Conservation (phyloP, 345 rosid genomes). For the Fremontodendron californicum region DNA sequence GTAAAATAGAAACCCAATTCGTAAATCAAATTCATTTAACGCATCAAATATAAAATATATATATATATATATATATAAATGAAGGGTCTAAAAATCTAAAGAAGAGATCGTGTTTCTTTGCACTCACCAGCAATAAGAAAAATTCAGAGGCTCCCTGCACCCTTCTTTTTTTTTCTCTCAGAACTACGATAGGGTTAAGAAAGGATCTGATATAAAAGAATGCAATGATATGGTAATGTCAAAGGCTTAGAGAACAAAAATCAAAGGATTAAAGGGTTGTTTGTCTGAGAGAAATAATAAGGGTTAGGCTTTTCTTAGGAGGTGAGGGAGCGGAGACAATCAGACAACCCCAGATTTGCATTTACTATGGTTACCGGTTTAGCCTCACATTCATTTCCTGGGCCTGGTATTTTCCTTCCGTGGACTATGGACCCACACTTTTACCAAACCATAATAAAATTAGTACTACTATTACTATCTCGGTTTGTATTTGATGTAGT, state of each 20-base stretch:
- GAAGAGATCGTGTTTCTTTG: neutral
- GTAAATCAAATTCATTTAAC: neutral
- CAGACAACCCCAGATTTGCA: constrained; percentile 3
- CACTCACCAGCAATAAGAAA: constrained; percentile 7
- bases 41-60: neutral
- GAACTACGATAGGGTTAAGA: neutral
- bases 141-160: neutral
- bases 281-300: neutral
- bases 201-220: neutral
- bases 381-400: neutral
- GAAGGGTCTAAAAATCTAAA: neutral
- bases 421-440: neutral
- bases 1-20: neutral
- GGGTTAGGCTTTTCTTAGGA: neutral
- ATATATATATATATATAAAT: too few relatives aligned
- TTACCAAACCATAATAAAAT: neutral
- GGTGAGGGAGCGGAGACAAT: neutral
- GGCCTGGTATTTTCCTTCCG: neutral
- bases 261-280: neutral
- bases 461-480: too few relatives aligned
- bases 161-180: neutral
- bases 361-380: neutral
- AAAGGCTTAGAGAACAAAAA: neutral
- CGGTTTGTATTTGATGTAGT: too few relatives aligned
- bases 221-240: neutral